Percentiles rank a stretch among this genome's conserved stretches.
These are phyloP conservation scores for Fusarium chuoi DNA, from an alignment of 2,329 filamentous ascomycete species.

Conservation along the genomic window DNA sequence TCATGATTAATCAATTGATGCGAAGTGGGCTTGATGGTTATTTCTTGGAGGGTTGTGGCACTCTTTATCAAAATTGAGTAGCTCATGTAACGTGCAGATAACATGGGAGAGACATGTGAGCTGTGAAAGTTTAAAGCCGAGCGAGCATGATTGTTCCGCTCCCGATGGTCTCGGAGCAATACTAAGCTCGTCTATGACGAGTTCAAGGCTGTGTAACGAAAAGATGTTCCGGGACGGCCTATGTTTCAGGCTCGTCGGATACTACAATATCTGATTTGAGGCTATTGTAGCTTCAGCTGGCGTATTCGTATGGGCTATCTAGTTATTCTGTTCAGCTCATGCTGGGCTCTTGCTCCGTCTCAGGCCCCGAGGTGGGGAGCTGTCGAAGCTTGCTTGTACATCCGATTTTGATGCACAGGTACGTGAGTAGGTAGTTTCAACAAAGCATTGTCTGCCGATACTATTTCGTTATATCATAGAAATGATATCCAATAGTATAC, in stretches of 20 bases:
- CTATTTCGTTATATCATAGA: neutral
- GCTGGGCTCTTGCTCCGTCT: neutral
- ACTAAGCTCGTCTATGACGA: conserved; percentile 30
- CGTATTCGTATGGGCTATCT: neutral
- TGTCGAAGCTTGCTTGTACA: neutral
- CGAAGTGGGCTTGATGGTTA: neutral
- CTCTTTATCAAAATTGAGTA: neutral
- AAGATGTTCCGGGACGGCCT: neutral
- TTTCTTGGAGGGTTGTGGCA: neutral
- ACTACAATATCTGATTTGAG: neutral
- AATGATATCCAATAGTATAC: neutral
- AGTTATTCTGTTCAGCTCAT: neutral
- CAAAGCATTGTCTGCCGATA: neutral
- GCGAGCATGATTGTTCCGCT: conserved; percentile 6
- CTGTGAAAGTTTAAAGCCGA: conserved; percentile 4
- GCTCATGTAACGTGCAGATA: neutral
- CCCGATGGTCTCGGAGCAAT: conserved; percentile 21
- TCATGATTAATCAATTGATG: conserved; percentile 49
- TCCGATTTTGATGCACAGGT: neutral
- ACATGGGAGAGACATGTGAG: neutral
- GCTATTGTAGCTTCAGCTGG: neutral
- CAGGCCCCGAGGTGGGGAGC: neutral
- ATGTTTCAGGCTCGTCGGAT: conserved; percentile 8
- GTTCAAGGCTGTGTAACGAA: conserved; percentile 16
- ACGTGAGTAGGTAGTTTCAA: neutral